phyloP scores from a whole-genome alignment of 1,284 basidiomycete species.

The Boletus sp. region DNA sequence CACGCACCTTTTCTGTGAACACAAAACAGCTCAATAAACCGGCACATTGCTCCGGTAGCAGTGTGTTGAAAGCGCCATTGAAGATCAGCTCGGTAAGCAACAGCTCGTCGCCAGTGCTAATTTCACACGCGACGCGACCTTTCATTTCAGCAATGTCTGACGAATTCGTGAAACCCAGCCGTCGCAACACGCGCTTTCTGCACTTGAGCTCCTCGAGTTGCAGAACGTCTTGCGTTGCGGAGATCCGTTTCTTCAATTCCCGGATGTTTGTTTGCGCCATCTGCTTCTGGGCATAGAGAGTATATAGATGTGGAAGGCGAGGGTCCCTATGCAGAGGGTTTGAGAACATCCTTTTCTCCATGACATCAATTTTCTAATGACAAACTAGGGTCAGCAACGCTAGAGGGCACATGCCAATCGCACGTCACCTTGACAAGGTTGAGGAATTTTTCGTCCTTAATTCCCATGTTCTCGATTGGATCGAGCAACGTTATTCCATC shows the following conservation, averaged over 20 bases:
- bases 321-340: slow-evolving; percentile 74
- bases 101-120: slow-evolving; percentile 95
- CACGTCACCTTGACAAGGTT: slow-evolving; percentile 71
- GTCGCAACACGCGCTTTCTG: slow-evolving; percentile 89
- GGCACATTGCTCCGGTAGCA: slow-evolving; percentile 90
- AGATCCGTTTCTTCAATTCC: slow-evolving; percentile 78
- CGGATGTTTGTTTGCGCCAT: slow-evolving; percentile 69
- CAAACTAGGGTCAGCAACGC: slow-evolving; percentile 3
- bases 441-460: slow-evolving; percentile 91
- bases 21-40: slow-evolving; percentile 95
- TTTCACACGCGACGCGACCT: slow-evolving; percentile 97
- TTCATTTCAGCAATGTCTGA: slow-evolving; percentile 98
- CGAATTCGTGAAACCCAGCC: slow-evolving; percentile 85
- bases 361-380: slow-evolving; percentile 78
- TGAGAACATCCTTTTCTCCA: slow-evolving; percentile 79
- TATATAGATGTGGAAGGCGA: slow-evolving; percentile 75
- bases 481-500: slow-evolving; percentile 86
- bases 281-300: slow-evolving; percentile 77
- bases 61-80: slow-evolving; percentile 90
- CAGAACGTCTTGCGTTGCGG: slow-evolving; percentile 86
- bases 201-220: slow-evolving; percentile 97
- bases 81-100: slow-evolving; percentile 97
- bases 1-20: slow-evolving; percentile 88
- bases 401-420: neutral
- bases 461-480: slow-evolving; percentile 94